phyloP scores from a whole-genome alignment of 2,329 filamentous ascomycete genomes.

The Aspergillus arachidicola region DNA sequence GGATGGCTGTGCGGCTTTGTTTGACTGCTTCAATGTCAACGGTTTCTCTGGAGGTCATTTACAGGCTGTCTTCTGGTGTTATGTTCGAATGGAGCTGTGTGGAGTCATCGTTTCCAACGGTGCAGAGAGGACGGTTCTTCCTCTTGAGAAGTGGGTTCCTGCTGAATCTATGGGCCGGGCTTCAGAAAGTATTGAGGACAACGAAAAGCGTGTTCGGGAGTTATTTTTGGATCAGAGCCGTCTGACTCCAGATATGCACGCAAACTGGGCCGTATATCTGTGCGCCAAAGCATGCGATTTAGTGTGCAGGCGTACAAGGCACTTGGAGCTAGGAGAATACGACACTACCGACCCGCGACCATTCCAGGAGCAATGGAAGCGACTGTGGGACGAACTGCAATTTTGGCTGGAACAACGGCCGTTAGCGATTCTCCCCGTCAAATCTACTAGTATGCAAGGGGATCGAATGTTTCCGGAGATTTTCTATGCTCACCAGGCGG shows the following conservation, averaged over 20 bases:
- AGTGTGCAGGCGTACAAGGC: constrained; percentile 50
- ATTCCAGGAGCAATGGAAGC: constrained; percentile 49
- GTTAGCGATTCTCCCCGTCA: constrained; percentile 49
- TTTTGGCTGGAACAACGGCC: constrained; percentile 52
- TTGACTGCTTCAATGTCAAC: constrained; percentile 53
- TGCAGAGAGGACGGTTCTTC: constrained; percentile 52
- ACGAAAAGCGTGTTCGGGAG: constrained; percentile 20
- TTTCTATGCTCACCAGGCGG: constrained; percentile 55
- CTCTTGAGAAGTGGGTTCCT: constrained; percentile 52
- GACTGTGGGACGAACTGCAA: constrained; percentile 54
- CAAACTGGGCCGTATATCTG: constrained; percentile 62
- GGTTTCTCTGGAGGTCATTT: constrained; percentile 54
- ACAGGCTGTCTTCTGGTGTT: constrained; percentile 60
- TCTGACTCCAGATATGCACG: constrained; percentile 54
- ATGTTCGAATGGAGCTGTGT: constrained; percentile 58
- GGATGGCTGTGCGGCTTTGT: constrained; percentile 57
- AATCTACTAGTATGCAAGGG: constrained; percentile 40
- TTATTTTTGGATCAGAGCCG: constrained; percentile 23
- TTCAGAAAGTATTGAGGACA: constrained; percentile 30
- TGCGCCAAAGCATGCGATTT: constrained; percentile 56
- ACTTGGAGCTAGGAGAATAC: constrained; percentile 49
- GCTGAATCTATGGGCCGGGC: constrained; percentile 31
- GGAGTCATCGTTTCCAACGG: constrained; percentile 56
- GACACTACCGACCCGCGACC: constrained; percentile 42
- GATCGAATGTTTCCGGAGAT: constrained; percentile 53